phyloP scores from a whole-genome alignment of 1,139 yeast genomes.

The Geotrichum reessii region DNA sequence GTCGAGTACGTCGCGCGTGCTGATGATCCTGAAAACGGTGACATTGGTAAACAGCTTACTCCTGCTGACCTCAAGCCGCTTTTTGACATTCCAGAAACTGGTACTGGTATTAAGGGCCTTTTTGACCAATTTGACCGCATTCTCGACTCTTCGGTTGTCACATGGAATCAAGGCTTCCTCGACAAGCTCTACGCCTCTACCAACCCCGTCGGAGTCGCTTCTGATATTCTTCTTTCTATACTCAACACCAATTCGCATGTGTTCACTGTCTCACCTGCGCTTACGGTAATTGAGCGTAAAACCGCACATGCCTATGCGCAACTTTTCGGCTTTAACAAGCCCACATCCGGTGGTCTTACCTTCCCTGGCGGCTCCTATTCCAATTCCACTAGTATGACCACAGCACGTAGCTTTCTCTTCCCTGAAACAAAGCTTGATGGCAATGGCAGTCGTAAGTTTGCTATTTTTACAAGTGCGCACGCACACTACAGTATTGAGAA shows the following conservation, averaged over 20 bases:
- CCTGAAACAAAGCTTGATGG: slow-evolving; percentile 71
- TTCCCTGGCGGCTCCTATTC: slow-evolving; percentile 89
- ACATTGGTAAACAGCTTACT: slow-evolving; percentile 37
- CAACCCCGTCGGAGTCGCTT: slow-evolving; percentile 74
- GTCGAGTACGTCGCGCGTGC: slow-evolving; percentile 41
- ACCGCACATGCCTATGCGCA: slow-evolving; percentile 65
- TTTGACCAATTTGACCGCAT: slow-evolving; percentile 51
- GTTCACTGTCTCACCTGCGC: slow-evolving; percentile 77
- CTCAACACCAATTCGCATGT: slow-evolving; percentile 84
- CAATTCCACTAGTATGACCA: slow-evolving; percentile 71
- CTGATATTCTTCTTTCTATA: slow-evolving; percentile 63
- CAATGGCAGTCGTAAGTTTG: slow-evolving; percentile 51
- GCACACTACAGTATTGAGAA: slow-evolving; percentile 80
- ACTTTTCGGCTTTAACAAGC: slow-evolving; percentile 52
- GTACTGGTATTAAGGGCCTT: slow-evolving; percentile 41
- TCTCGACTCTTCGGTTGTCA: slow-evolving; percentile 64
- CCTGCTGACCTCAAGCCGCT: slow-evolving; percentile 36
- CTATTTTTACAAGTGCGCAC: slow-evolving; percentile 65
- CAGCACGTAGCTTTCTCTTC: slow-evolving; percentile 60
- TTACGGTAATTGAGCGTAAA: slow-evolving; percentile 67
- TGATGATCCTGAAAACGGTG: slow-evolving; percentile 33
- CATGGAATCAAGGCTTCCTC: slow-evolving; percentile 84
- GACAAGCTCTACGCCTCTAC: slow-evolving; percentile 82
- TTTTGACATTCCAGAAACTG: slow-evolving; percentile 33
- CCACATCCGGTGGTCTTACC: slow-evolving; percentile 71